Base-by-base conservation (phyloP, 192 early-diverging fungal species). In the Backusella morwellensis region DNA sequence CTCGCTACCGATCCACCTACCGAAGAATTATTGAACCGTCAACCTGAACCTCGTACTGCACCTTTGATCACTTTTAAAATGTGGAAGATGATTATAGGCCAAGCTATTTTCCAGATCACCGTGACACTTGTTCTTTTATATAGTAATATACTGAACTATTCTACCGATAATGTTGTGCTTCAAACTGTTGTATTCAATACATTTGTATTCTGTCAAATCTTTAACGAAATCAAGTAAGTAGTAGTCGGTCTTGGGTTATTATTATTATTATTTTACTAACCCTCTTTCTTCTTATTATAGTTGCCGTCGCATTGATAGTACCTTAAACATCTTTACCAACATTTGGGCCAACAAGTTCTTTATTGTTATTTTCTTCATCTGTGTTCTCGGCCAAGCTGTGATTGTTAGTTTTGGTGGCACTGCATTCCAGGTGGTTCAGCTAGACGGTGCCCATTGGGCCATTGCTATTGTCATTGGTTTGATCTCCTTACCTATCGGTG, bases 1-100 rank as follows among this genome's bases (percentile, higher is more conserved):
- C 90, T 98, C 42, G 97, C 98, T 3, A 98, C 98, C 19, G 98
- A 99, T 76, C 92, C 93, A 69, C 97, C 98, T 1, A 93, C 91
- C 2, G 77, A 77, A 1, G 92, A 92, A 23, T 79, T 99, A 35
- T 86, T 99, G 50, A 85, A 97, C 44, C 91, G 97, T 68, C 87
- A 90, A n/a, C 97, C 98, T 14, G 92, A 97, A 74, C 86, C 91
- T 69, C 87, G 90, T 38, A 86, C 83, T 34, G 93, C 94, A 41
- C 90, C 95, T 14, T 82, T 99, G 34, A 96, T 99, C 71, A 91
- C 86, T 7, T 92, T 93, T 75, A 88, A 87, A 26, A 98, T 98
- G 98, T 97, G 94, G 93, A 96, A 95, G 79, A 93, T 95, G 90
- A 97, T 99, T 67, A 80, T 97, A 35, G 93, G 93, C 14, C 95